A percentile compares a stretch with the other conserved stretches of the same genome.
Conservation (phyloP, 2,329 filamentous ascomycete species). For the Cylindrodendrum hubeiense region DNA sequence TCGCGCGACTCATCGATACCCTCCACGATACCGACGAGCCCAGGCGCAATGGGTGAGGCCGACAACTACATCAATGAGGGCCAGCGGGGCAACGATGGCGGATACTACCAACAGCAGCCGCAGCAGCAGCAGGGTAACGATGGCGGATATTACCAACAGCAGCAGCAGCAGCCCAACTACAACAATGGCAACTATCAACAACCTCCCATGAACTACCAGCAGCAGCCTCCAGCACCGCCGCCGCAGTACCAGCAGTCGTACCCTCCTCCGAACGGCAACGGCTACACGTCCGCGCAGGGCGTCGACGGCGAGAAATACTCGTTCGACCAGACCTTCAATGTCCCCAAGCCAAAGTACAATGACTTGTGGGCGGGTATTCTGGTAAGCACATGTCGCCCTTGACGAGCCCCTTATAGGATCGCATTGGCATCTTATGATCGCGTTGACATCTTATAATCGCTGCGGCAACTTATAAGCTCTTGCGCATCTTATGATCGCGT, state of each 20-base stretch:
- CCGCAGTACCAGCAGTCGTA: conserved; percentile 46
- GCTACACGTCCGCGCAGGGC: conserved; percentile 52
- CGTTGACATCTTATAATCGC: too few species aligned
- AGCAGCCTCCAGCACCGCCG: conserved; percentile 39
- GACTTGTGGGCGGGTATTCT: conserved; percentile 91
- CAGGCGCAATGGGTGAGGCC: conserved; percentile 49
- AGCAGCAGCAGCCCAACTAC: conserved; percentile 33
- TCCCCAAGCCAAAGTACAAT: conserved; percentile 88
- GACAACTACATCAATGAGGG: conserved; percentile 49
- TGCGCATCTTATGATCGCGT: too few species aligned
- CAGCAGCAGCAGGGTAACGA: conserved; percentile 37
- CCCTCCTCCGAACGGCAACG: conserved; percentile 39
- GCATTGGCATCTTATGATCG: too few species aligned
- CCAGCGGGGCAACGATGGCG: conserved; percentile 30
- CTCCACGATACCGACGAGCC: conserved; percentile 11
- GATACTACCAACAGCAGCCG: conserved; percentile 31
- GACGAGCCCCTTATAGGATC: too few species aligned
- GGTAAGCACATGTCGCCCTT: conserved; percentile 56
- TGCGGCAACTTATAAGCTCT: too few species aligned
- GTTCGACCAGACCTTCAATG: conserved; percentile 86
- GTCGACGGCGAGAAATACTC: conserved; percentile 61
- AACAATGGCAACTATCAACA: conserved; percentile 42
- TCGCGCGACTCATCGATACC: neutral
- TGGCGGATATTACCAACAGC: conserved; percentile 23
- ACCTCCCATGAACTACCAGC: conserved; percentile 43